A percentile compares a stretch with the other conserved stretches of the same genome.
phyloP scores from a whole-genome alignment of 139 green algal genomes.

The Closterium sp. region DNA sequence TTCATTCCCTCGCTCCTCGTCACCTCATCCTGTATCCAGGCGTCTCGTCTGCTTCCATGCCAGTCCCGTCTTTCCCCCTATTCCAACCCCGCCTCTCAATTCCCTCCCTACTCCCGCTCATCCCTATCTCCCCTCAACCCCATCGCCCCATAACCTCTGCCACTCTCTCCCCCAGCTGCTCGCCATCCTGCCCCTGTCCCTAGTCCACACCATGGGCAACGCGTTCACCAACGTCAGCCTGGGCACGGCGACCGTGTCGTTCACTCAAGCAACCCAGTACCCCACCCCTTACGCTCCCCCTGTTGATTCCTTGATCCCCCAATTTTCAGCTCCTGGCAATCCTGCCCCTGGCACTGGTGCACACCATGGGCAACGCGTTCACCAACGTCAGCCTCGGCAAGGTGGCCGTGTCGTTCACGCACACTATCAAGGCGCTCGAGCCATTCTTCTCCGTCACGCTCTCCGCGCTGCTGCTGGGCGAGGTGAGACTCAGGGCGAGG shows the following conservation, averaged over 20 bases:
- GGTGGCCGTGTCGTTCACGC: conserved; percentile 97
- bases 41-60: too few relatives aligned
- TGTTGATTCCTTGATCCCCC: conserved; percentile 67
- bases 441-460: conserved; percentile 93
- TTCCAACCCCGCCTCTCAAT: neutral
- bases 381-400: conserved; percentile 89
- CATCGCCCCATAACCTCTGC: neutral
- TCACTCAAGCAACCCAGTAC: conserved; percentile 80
- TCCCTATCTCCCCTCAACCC: neutral
- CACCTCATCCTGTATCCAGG: neutral
- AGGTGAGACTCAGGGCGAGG: conserved; percentile 54
- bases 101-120: neutral
- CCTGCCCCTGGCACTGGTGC: conserved; percentile 84
- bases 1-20: neutral
- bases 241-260: conserved; percentile 92
- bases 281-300: neutral
- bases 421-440: conserved; percentile 99
- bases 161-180: neutral
- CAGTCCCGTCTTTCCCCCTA: neutral
- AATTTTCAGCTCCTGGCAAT: conserved; percentile 73
- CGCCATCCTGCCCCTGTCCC: conserved; percentile 80
- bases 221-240: conserved; percentile 95
- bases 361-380: conserved; percentile 95
- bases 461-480: conserved; percentile 80
- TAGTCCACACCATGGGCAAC: conserved; percentile 96